Evolutionary conservation across 2,329 filamentous ascomycete species (phyloP).

Genomic region (Chaetomiaceae sp.): DNA sequence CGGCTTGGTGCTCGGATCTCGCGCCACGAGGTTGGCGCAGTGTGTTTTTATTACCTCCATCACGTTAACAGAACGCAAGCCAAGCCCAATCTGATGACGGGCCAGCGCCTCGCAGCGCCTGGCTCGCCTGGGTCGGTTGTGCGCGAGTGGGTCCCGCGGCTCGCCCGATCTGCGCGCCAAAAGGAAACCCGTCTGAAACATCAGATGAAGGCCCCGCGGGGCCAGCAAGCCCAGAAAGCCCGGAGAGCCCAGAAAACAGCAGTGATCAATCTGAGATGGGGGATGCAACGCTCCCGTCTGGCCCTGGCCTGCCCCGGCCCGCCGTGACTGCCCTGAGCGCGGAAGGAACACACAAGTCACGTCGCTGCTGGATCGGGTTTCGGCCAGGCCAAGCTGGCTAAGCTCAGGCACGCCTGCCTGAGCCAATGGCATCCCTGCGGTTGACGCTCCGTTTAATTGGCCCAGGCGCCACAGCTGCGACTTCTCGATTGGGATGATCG

Average conservation of each 20-base stretch:
- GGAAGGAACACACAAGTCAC: not conserved
- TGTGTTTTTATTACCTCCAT: too few species aligned
- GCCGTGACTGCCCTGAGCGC: not conserved
- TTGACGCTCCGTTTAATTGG: slow-evolving; percentile 21
- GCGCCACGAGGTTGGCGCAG: too few species aligned
- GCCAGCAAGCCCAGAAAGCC: not conserved
- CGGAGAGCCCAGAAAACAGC: too few species aligned
- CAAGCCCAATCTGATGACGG: too few species aligned
- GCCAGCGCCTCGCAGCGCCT: too few species aligned
- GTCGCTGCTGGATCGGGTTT: not conserved
- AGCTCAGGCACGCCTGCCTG: slow-evolving; percentile 21
- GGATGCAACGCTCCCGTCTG: not conserved
- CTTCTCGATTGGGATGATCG: slow-evolving; percentile 24
- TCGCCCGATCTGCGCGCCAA: not conserved
- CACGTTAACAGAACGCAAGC: too few species aligned
- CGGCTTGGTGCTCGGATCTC: not conserved
- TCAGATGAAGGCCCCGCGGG: not conserved
- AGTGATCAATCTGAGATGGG: slow-evolving; percentile 5
- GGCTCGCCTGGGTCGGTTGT: too few species aligned
- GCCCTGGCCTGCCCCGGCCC: too few species aligned
- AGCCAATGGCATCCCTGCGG: slow-evolving; percentile 17
- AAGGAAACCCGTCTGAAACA: not conserved
- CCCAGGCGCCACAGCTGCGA: slow-evolving; percentile 20
- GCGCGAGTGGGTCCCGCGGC: not conserved
- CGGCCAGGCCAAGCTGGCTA: slow-evolving; percentile 5